Evolutionary conservation across 306 rosid genomes (phyloP), one percentile per base, ranked within the genome.

Genomic region (Ammopiptanthus mongolicus): DNA sequence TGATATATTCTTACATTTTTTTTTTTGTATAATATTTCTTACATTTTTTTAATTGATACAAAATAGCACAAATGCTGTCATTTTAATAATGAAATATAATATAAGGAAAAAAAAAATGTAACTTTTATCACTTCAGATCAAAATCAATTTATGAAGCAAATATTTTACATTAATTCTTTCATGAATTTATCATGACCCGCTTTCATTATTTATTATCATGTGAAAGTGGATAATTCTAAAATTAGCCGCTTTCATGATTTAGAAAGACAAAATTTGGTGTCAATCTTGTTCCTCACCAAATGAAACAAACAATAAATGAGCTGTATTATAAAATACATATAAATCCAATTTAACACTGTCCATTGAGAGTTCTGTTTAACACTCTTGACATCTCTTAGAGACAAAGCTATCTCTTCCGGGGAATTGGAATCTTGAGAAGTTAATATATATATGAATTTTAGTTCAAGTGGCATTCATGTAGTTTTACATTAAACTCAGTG

Each of bases 381-480:
- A 19, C 23, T 22, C 6, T 52, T 52, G 15, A 13, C 73, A 65
- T 60, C 52, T 34, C 62, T 76, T 65, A 10, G 39, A 17, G 74
- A 60, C 71, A 83, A 79, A 31, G 71, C 46, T 5, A 69, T 58
- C 70, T 64, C 74, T 75, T 75, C 44, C 55, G 0, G 61, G 73
- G 29, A 75, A 29, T 25, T 55, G 58, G 14, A 29, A 33, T 28
- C 11, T 52, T 55, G 18, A 21, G 12, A 25, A 21, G 17, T 25
- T 25, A 3, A 3, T 4, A 2, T 33, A 33, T 33, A 4, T 31
- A 31, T 1, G 3, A 5, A 31, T 31, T 31, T 25, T 52, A 41
- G 9, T 75, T 80, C 61, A 12, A 69, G 82, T 89, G 91, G 86
- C 84, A 87, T 64, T 68, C 21, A 34, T 65, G 89, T 89, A 57